Base-by-base conservation (phyloP, 768 basidiomycete genomes). In the Zangia roseola region DNA sequence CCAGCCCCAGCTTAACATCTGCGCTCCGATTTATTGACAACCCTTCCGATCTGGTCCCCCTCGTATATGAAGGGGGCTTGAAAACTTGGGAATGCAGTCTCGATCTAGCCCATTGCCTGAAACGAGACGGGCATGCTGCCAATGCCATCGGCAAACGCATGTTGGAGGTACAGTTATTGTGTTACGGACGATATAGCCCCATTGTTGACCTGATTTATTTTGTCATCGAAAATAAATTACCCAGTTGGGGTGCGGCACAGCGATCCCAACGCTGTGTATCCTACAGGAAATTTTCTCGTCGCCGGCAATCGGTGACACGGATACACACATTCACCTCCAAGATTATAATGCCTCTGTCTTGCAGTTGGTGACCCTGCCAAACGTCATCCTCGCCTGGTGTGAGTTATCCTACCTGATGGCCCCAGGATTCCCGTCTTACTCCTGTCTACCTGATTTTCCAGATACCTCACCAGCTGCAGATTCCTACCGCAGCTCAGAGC, bases 71-170 rank as follows among this genome's bases (percentile, higher is more conserved):
- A 70, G 95, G 95, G 19, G 95, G 95, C 6, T 66, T 98, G 43
- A 97, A 98, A 69, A 97, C 94, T 2, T 99, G 95, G 95, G 95
- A 99, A 66, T 95, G 92, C 56, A 88, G 90, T 40, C 69, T 94
- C 13, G 95, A 98, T 65, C 74, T 98, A 3, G 89, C 88, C 0
- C 75, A 80, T 28, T 86, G 84, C 56, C 71, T 90, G 12, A 71
- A 76, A 46, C 58, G 67, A 19, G 52, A 74, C 38, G 58, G 50
- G 1, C 36, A 56, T 21, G 50, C 48, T 6, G 42, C 70, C 37
- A 45, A 50, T 21, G 54, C 72, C 5, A 60, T 56, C 26, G 87
- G 85, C 1, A 80, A 76, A 57, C 74, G 76, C 14, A 68, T 90
- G 10, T 60, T 94, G 10, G 94, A 94, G 81, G 94, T 89, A 43